These are phyloP conservation scores for Claviceps humidiphila DNA, from an alignment of 2,329 filamentous ascomycete species.

Conservation along the genomic window DNA sequence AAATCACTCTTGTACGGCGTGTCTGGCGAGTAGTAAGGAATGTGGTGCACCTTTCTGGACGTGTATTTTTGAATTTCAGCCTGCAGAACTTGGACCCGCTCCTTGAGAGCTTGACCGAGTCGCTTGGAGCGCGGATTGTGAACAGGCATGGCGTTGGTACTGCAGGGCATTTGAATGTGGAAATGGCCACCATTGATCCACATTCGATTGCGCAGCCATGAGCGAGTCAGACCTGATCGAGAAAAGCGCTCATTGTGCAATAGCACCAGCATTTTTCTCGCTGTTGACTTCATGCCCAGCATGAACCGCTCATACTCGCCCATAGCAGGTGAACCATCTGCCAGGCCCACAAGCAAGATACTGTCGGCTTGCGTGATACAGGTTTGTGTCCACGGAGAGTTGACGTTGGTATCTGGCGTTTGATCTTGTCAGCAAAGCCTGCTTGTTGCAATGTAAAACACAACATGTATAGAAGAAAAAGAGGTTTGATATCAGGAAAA, in stretches of 20 bases:
- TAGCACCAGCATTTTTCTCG: conserved; percentile 81
- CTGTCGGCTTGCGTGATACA: conserved; percentile 96
- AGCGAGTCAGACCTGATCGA: conserved; percentile 66
- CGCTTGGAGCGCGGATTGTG: conserved; percentile 57
- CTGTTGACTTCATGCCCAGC: conserved; percentile 92
- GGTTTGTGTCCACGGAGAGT: conserved; percentile 95
- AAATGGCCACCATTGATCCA: conserved; percentile 99
- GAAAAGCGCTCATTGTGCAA: conserved; percentile 85
- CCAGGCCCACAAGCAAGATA: conserved; percentile 81
- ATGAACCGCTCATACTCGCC: conserved; percentile 96
- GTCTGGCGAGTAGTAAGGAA: conserved; percentile 78
- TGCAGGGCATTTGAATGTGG: conserved; percentile 91
- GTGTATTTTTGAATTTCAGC: conserved; percentile 98
- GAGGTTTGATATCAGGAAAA: conserved; percentile 43
- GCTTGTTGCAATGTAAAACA: neutral
- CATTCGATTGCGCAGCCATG: conserved; percentile 82
- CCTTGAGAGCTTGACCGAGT: conserved; percentile 76
- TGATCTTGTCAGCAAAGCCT: conserved; percentile 16
- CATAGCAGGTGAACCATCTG: conserved; percentile 77
- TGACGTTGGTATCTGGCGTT: conserved; percentile 73
- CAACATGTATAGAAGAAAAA: conserved; percentile 4
- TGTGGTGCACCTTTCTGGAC: conserved; percentile 78
- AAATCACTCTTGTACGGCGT: conserved; percentile 95
- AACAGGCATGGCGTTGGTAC: conserved; percentile 60
- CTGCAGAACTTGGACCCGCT: conserved; percentile 85